A percentile compares a stretch with the other conserved stretches of the same genome.
These are phyloP conservation scores for Colletotrichum tanaceti DNA, from an alignment of 2,329 filamentous ascomycete species.

Conservation along the genomic window DNA sequence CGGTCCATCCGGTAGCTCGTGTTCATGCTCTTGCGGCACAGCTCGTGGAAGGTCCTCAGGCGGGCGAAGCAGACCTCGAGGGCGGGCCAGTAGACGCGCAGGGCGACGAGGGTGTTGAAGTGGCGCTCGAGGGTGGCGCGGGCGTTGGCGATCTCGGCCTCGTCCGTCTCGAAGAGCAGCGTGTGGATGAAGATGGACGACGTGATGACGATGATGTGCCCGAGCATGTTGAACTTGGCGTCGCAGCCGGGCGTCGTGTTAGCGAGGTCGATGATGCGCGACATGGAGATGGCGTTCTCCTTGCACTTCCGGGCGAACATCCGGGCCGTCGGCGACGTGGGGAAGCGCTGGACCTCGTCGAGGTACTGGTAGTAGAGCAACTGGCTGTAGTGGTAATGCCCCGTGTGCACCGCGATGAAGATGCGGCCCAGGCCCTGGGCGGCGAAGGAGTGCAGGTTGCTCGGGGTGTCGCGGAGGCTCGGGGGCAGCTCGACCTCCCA, in stretches of 20 bases:
- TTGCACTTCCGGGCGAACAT: slow-evolving; percentile 55
- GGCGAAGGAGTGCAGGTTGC: slow-evolving; percentile 53
- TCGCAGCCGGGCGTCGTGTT: slow-evolving; percentile 52
- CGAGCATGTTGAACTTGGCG: slow-evolving; percentile 57
- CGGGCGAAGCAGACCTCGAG: slow-evolving; percentile 53
- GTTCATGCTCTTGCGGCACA: slow-evolving; percentile 52
- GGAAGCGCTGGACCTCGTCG: slow-evolving; percentile 45
- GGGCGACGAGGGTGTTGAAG: slow-evolving; percentile 56
- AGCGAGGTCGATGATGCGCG: slow-evolving; percentile 54
- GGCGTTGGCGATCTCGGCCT: slow-evolving; percentile 51
- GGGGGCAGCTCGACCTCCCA: slow-evolving; percentile 52
- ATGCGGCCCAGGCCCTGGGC: slow-evolving; percentile 54
- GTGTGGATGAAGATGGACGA: slow-evolving; percentile 61
- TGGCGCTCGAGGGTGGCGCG: slow-evolving; percentile 55
- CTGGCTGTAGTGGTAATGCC: slow-evolving; percentile 59
- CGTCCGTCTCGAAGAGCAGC: slow-evolving; percentile 54
- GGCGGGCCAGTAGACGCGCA: slow-evolving; percentile 56
- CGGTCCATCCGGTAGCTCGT: slow-evolving; percentile 54
- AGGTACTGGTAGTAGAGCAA: slow-evolving; percentile 62
- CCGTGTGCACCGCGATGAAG: slow-evolving; percentile 59
- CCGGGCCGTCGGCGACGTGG: slow-evolving; percentile 36
- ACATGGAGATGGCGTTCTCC: slow-evolving; percentile 53
- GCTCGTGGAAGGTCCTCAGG: slow-evolving; percentile 55
- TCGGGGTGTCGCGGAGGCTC: slow-evolving; percentile 51
- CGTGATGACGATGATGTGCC: slow-evolving; percentile 59